Evolutionary conservation across 2,329 filamentous ascomycete genomes (phyloP).

Genomic region (Cladosporium sphaerospermum): DNA sequence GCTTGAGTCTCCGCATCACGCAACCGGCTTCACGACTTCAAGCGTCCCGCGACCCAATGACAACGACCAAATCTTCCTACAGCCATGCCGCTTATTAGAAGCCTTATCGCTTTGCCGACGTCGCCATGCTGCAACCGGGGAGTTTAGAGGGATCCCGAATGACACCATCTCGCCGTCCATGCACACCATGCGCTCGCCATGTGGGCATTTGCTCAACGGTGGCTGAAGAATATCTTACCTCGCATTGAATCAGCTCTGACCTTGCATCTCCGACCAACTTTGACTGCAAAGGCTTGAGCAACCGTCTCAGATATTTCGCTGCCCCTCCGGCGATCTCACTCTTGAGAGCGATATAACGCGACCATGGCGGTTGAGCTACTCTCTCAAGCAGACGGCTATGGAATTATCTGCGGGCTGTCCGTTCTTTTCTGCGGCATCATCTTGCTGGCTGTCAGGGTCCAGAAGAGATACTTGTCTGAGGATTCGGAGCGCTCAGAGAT

Average conservation of each 20-base stretch:
- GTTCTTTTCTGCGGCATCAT: conserved; percentile 45
- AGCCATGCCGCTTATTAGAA: no score
- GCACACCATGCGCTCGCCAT: conserved; percentile 1
- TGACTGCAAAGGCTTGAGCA: neutral
- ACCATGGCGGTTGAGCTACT: conserved; percentile 25
- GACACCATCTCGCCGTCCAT: neutral
- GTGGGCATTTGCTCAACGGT: neutral
- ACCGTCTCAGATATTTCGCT: neutral
- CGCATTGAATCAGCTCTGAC: neutral
- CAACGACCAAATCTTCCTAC: no score
- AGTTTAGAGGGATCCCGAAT: neutral
- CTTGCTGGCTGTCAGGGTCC: conserved; percentile 41
- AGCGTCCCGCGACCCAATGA: no score
- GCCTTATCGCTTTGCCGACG: no score
- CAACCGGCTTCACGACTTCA: neutral
- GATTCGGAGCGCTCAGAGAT: conserved; percentile 42
- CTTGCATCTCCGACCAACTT: neutral
- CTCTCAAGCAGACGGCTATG: conserved; percentile 37
- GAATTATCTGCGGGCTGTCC: conserved; percentile 44
- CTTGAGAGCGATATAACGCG: neutral
- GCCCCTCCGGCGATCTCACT: neutral
- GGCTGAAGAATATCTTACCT: neutral
- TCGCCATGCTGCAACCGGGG: no score
- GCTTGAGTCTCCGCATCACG: neutral
- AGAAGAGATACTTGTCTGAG: conserved; percentile 38